A percentile compares a stretch with the other conserved stretches of the same genome.
phyloP scores from a whole-genome alignment of 345 rosid species.

The Eucalyptus dawsonii region DNA sequence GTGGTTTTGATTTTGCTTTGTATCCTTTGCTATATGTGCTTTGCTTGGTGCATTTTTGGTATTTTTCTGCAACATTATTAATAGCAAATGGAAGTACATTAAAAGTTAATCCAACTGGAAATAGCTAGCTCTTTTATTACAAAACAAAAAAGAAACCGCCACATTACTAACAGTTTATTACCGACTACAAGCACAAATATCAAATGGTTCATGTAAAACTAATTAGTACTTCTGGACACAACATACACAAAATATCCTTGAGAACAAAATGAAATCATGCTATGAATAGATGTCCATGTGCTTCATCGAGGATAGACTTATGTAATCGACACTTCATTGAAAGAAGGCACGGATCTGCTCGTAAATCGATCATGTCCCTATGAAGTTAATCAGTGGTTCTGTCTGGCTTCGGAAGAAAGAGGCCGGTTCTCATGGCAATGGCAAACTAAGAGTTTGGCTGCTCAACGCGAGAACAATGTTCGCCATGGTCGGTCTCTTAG shows the following conservation, averaged over 20 bases:
- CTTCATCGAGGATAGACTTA: background rate
- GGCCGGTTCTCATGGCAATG: background rate
- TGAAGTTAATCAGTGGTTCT: background rate
- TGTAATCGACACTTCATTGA: background rate
- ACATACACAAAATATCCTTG: background rate
- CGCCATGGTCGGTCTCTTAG: background rate
- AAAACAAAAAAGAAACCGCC: background rate
- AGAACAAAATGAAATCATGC: background rate
- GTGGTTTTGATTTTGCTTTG: too few relatives aligned
- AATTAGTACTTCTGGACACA: background rate
- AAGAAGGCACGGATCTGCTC: background rate
- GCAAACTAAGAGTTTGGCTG: background rate
- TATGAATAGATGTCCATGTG: background rate
- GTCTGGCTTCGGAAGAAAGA: background rate
- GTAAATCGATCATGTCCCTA: background rate
- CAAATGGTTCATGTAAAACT: background rate
- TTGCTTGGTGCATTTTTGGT: too few relatives aligned
- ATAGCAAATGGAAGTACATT: background rate
- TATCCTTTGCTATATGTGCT: too few relatives aligned
- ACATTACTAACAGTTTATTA: background rate
- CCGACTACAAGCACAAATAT: background rate
- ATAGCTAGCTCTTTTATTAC: background rate
- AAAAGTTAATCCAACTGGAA: background rate
- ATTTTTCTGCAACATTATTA: too few relatives aligned
- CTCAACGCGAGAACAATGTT: background rate